Evolutionary conservation across 768 basidiomycete species (phyloP).

Genomic region (Basidioascus undulatus): DNA sequence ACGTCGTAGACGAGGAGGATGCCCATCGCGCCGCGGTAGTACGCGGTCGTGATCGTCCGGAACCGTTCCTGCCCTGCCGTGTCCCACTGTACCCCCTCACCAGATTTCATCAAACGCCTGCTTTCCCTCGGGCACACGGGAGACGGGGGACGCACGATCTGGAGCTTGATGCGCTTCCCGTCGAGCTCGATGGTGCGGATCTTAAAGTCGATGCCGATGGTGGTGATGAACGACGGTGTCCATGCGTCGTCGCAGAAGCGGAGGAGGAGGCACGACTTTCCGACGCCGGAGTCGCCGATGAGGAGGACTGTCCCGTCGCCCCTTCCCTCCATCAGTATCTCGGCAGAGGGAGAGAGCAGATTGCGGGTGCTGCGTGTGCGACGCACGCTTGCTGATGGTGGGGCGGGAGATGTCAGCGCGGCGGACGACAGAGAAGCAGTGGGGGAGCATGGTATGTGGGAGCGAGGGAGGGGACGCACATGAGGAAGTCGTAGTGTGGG

Average conservation of each 20-base stretch:
- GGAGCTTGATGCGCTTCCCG: constrained; percentile 94
- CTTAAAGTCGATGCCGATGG: constrained; percentile 98
- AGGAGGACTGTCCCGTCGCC: constrained; percentile 8
- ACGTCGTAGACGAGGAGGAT: constrained; percentile 90
- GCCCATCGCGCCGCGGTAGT: constrained; percentile 97
- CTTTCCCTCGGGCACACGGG: not conserved
- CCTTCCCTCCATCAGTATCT: not conserved
- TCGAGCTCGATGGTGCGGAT: constrained; percentile 96
- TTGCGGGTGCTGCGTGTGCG: not conserved
- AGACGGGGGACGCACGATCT: constrained; percentile 46
- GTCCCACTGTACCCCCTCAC: constrained; percentile 50
- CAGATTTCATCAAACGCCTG: not conserved
- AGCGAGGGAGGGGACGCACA: constrained; percentile 35
- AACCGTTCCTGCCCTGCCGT: constrained; percentile 98
- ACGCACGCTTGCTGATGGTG: not conserved
- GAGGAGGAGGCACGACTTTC: constrained; percentile 47
- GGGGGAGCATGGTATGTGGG: not conserved
- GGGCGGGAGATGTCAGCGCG: not conserved
- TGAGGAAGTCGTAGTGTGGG: constrained; percentile 90
- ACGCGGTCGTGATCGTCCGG: constrained; percentile 93
- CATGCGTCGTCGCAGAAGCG: constrained; percentile 97
- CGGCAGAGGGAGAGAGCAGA: not conserved
- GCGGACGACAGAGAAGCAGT: constrained; percentile 5
- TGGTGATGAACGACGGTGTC: constrained; percentile 98
- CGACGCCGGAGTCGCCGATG: constrained; percentile 35